phyloP scores from a whole-genome alignment of 78 protist species.

The Dictyostelium capitatum region DNA sequence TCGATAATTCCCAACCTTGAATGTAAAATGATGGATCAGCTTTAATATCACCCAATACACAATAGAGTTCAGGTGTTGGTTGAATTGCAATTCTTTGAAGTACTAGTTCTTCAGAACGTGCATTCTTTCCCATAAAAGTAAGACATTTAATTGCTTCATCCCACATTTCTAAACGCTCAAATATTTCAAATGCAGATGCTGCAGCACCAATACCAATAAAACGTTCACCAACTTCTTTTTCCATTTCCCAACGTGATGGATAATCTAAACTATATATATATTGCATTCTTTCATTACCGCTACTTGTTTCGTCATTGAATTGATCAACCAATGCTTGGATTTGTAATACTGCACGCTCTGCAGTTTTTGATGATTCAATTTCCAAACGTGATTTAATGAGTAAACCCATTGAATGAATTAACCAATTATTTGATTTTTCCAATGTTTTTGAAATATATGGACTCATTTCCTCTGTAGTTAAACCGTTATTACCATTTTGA shows the following conservation, averaged over 20 bases:
- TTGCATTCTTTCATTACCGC: slow-evolving; percentile 38
- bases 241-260: slow-evolving; percentile 74
- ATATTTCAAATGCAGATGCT: slow-evolving; percentile 85
- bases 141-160: slow-evolving; percentile 83
- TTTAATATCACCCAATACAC: slow-evolving; percentile 84
- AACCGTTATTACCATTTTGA: slow-evolving; percentile 73
- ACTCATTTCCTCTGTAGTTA: slow-evolving; percentile 85
- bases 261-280: slow-evolving; percentile 36
- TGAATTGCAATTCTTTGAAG: slow-evolving; percentile 23
- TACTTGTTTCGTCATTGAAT: slow-evolving; percentile 66
- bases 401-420: slow-evolving; percentile 88
- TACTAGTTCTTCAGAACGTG: slow-evolving; percentile 83
- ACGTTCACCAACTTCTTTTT: slow-evolving; percentile 82
- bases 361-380: slow-evolving; percentile 40
- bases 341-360: slow-evolving; percentile 80
- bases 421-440: slow-evolving; percentile 83
- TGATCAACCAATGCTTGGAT: slow-evolving; percentile 89
- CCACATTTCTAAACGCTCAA: slow-evolving; percentile 89
- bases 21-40: slow-evolving; percentile 54
- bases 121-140: slow-evolving; percentile 56
- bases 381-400: slow-evolving; percentile 86
- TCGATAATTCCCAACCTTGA: slow-evolving; percentile 83
- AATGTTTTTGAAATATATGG: slow-evolving; percentile 75
- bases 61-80: slow-evolving; percentile 81
- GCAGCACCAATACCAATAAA: slow-evolving; percentile 82